Evolutionary conservation across 2,329 filamentous ascomycete species (phyloP).

Genomic region (Chalara sp.): DNA sequence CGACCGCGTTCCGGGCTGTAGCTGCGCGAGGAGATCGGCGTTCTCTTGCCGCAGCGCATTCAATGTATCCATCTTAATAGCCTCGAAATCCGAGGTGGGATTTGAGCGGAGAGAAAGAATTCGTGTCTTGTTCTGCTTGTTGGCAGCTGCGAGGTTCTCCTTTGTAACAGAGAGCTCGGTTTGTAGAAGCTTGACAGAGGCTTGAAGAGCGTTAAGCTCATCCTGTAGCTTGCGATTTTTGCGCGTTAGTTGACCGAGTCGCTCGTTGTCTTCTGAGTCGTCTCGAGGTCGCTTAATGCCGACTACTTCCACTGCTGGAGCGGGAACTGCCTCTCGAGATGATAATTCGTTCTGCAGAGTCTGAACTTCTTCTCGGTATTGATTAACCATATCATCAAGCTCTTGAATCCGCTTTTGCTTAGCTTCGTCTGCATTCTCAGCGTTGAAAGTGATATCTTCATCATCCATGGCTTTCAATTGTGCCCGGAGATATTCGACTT

Average conservation of each 20-base stretch:
- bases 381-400: conserved; percentile 78
- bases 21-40: conserved; percentile 67
- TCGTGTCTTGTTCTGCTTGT: conserved; percentile 67
- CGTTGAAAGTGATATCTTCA: conserved; percentile 81
- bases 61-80: conserved; percentile 76
- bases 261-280: conserved; percentile 52
- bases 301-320: conserved; percentile 31
- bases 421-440: conserved; percentile 69
- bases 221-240: conserved; percentile 85
- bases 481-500: conserved; percentile 87
- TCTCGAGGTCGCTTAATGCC: conserved; percentile 60
- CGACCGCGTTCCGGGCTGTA: conserved; percentile 39
- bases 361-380: conserved; percentile 78
- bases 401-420: conserved; percentile 70
- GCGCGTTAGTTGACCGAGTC: conserved; percentile 74
- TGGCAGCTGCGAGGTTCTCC: conserved; percentile 63
- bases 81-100: conserved; percentile 79
- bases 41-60: conserved; percentile 77
- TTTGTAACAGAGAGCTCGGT: conserved; percentile 67
- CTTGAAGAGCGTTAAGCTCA: conserved; percentile 63
- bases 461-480: conserved; percentile 84
- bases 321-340: conserved; percentile 44
- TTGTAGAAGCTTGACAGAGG: conserved; percentile 62
- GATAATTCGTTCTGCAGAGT: conserved; percentile 68
- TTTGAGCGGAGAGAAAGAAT: conserved; percentile 86